A percentile compares a stretch with the other conserved stretches of the same genome.
phyloP scores from a whole-genome alignment of 108 stramenopile genomes.

The Cyclotella sp. region DNA sequence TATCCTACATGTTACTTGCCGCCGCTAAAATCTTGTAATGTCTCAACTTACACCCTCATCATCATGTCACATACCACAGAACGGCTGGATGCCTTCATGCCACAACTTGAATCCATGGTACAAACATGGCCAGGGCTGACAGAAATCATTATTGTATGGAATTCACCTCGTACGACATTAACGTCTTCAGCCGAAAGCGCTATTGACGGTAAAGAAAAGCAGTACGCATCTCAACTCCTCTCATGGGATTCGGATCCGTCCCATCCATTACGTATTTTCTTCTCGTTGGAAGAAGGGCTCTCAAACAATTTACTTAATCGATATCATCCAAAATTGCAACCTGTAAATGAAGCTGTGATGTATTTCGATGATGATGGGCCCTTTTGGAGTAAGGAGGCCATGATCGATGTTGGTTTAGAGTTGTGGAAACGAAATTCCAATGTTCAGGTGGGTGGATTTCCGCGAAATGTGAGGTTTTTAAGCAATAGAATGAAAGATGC shows the following conservation, averaged over 20 bases:
- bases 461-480: constrained; percentile 64
- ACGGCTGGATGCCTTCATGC: constrained; percentile 52
- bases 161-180: constrained; percentile 68
- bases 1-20: constrained; percentile 58
- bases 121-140: constrained; percentile 50
- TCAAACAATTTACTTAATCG: constrained; percentile 87
- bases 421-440: constrained; percentile 90
- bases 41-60: constrained; percentile 52
- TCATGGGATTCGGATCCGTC: constrained; percentile 52
- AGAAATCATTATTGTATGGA: constrained; percentile 89
- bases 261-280: constrained; percentile 77
- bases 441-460: constrained; percentile 87
- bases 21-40: constrained; percentile 49
- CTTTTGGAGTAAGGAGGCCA: constrained; percentile 74
- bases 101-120: constrained; percentile 42
- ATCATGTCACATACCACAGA: constrained; percentile 62
- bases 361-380: constrained; percentile 94
- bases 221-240: constrained; percentile 53
- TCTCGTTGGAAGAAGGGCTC: constrained; percentile 76
- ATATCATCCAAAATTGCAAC: constrained; percentile 80
- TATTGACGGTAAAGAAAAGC: constrained; percentile 36
- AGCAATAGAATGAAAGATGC: constrained; percentile 48
- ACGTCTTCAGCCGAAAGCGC: constrained; percentile 15
- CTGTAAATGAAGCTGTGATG: constrained; percentile 82
- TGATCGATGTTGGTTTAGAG: constrained; percentile 71